These are phyloP conservation scores for Erodium texanum DNA, from an alignment of 441 rosid species.

Conservation along the genomic window DNA sequence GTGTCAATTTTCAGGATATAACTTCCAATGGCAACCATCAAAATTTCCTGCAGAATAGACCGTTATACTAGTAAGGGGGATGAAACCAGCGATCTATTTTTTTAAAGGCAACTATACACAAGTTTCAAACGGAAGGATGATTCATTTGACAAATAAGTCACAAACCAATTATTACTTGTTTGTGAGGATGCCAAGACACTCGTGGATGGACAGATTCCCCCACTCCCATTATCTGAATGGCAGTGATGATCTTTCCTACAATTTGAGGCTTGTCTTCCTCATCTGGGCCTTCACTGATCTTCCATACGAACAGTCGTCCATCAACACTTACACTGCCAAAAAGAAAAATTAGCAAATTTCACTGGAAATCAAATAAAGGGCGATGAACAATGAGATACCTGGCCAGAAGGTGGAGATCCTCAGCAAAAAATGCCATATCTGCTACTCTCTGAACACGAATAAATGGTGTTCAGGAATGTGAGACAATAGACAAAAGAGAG, in stretches of 20 bases:
- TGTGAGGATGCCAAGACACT: conserved; percentile 90
- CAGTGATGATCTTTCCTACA: conserved; percentile 48
- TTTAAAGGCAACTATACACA: conserved; percentile 1
- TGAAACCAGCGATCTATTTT: background rate
- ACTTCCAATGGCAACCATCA: conserved; percentile 73
- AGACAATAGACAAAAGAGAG: background rate
- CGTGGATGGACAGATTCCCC: conserved; percentile 65
- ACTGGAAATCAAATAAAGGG: conserved; percentile 8
- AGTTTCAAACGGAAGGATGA: background rate
- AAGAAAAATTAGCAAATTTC: conserved; percentile 6
- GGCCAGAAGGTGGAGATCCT: conserved; percentile 88
- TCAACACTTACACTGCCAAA: conserved; percentile 65
- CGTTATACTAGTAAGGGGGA: background rate
- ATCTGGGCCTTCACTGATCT: conserved; percentile 68
- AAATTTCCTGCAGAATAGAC: conserved; percentile 53
- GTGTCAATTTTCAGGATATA: conserved; percentile 58
- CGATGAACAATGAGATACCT: conserved; percentile 38
- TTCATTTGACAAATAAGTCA: background rate
- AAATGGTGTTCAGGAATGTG: background rate
- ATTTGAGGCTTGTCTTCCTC: conserved; percentile 78
- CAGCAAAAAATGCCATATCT: conserved; percentile 89
- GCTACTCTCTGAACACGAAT: conserved; percentile 50
- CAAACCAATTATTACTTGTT: conserved; percentile 49
- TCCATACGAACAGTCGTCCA: conserved; percentile 69
- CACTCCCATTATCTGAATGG: conserved; percentile 58